These are phyloP conservation scores for Zangia roseola DNA, from an alignment of 768 basidiomycete genomes.

Conservation along the genomic window DNA sequence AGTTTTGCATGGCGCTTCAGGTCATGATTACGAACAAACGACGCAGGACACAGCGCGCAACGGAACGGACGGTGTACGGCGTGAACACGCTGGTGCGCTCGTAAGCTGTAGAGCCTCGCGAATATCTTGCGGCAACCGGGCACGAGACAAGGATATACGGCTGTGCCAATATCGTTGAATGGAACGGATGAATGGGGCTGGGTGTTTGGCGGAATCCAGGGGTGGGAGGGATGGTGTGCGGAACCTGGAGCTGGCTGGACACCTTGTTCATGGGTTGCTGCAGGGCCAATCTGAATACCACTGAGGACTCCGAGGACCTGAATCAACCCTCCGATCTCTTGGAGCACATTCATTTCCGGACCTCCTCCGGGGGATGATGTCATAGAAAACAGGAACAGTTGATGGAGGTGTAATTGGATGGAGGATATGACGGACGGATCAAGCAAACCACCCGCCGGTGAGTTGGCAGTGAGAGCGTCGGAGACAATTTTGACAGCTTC, in stretches of 20 bases:
- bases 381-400: slow-evolving; percentile 75
- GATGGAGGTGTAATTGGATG: slow-evolving; percentile 70
- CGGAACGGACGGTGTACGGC: slow-evolving; percentile 63
- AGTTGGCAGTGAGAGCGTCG: slow-evolving; percentile 43
- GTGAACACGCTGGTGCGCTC: slow-evolving; percentile 69
- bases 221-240: slow-evolving; percentile 33
- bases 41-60: slow-evolving; percentile 65
- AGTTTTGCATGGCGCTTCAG: slow-evolving; percentile 73
- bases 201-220: slow-evolving; percentile 27
- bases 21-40: slow-evolving; percentile 78
- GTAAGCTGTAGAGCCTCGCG: slow-evolving; percentile 64
- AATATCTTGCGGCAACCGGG: slow-evolving; percentile 67
- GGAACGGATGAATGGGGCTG: slow-evolving; percentile 25
- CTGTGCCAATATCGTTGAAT: slow-evolving; percentile 59
- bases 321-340: slow-evolving; percentile 78
- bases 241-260: slow-evolving; percentile 28
- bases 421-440: slow-evolving; percentile 63
- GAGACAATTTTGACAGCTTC: slow-evolving; percentile 61
- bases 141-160: slow-evolving; percentile 78
- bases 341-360: slow-evolving; percentile 54
- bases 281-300: slow-evolving; percentile 63
- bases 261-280: slow-evolving; percentile 31
- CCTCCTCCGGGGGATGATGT: slow-evolving; percentile 61
- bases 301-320: slow-evolving; percentile 81
- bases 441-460: slow-evolving; percentile 40